A percentile compares a stretch with the other conserved stretches of the same genome.
Conservation (phyloP, 78 protist genomes). For the Chrysochromulina parva region DNA sequence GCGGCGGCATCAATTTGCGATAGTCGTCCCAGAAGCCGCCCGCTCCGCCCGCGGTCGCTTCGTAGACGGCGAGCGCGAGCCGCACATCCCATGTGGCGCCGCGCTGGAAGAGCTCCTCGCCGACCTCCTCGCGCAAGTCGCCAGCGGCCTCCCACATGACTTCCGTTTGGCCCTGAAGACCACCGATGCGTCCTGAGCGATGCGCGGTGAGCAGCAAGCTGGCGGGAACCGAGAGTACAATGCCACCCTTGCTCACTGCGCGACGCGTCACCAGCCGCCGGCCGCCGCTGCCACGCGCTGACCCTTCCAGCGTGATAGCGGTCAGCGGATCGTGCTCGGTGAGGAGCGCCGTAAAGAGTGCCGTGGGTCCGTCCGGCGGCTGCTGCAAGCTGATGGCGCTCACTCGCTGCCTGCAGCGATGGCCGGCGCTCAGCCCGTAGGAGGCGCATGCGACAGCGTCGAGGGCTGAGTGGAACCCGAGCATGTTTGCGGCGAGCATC, state of each 20-base stretch:
- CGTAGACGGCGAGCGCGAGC: constrained; percentile 4
- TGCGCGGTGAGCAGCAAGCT: neutral
- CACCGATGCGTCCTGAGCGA: neutral
- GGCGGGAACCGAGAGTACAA: neutral
- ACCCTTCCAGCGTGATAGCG: too few relatives aligned
- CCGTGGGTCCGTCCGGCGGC: too few relatives aligned
- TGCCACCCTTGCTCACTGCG: neutral
- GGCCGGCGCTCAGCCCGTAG: too few relatives aligned
- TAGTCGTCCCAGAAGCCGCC: neutral
- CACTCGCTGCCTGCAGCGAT: too few relatives aligned
- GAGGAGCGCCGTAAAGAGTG: too few relatives aligned
- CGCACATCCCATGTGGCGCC: constrained; percentile 9
- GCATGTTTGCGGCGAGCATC: too few relatives aligned
- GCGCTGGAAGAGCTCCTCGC: neutral
- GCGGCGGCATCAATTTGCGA: neutral
- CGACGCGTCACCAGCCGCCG: too few relatives aligned
- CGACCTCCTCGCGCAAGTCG: constrained; percentile 7
- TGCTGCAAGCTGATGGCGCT: too few relatives aligned
- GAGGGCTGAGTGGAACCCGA: too few relatives aligned
- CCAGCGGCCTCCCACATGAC: neutral
- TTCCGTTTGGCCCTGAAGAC: neutral
- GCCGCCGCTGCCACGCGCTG: too few relatives aligned
- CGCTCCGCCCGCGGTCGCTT: constrained; percentile 11
- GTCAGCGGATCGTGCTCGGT: too few relatives aligned
- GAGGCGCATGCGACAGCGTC: too few relatives aligned